These are phyloP conservation scores for Lipomyces mesembrius DNA, from an alignment of 805 yeast species.

Conservation along the genomic window DNA sequence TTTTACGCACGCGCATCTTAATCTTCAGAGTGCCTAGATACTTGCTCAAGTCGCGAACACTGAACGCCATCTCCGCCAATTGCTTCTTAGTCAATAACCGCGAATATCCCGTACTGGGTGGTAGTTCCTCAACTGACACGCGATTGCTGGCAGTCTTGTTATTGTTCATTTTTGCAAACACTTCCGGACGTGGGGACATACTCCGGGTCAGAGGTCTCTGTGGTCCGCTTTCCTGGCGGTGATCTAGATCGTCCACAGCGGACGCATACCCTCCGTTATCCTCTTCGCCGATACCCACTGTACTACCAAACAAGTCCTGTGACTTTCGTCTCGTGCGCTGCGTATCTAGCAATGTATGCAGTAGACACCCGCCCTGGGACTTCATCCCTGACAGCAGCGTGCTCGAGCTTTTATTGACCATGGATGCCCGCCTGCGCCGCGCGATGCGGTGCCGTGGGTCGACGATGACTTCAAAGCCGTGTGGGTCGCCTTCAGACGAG, in stretches of 20 bases:
- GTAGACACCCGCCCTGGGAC: constrained; percentile 28
- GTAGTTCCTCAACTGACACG: not conserved
- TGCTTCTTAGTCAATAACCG: constrained; percentile 40
- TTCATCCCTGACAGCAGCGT: constrained; percentile 11
- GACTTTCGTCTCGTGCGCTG: constrained; percentile 30
- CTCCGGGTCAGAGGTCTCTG: not conserved
- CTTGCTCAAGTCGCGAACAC: constrained; percentile 43
- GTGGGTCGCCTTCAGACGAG: constrained; percentile 7
- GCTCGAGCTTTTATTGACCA: constrained; percentile 6
- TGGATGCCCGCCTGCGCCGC: constrained; percentile 30
- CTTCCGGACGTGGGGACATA: constrained; percentile 15
- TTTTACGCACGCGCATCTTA: constrained; percentile 67
- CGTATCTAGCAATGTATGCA: constrained; percentile 33
- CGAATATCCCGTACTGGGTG: constrained; percentile 21
- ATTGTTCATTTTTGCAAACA: not conserved
- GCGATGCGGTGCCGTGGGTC: constrained; percentile 19
- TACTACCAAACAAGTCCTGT: constrained; percentile 6
- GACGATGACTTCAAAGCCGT: constrained; percentile 24
- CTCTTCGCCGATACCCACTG: not conserved
- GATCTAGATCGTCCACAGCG: constrained; percentile 1
- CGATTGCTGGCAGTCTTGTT: no score
- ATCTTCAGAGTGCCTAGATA: constrained; percentile 45
- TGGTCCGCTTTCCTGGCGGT: not conserved
- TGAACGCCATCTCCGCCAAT: constrained; percentile 43
- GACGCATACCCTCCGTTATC: constrained; percentile 10